Conservation (phyloP, 139 green algal species). For the Parachlorella kessleri region DNA sequence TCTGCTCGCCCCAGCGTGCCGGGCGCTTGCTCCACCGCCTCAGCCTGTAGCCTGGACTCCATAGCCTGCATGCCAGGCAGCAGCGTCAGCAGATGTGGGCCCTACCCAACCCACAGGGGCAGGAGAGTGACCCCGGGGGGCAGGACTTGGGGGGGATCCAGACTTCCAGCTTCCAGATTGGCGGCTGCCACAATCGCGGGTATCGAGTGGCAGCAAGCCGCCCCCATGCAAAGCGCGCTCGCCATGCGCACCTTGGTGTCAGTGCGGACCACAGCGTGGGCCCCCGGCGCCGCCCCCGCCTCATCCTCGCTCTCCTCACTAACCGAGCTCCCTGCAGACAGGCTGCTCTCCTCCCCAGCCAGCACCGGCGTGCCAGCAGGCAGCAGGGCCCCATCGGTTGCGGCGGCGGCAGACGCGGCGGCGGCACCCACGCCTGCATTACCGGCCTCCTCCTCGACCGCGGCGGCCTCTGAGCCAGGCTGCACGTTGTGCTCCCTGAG, state of each 20-base stretch:
- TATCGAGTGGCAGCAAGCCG: too few species aligned
- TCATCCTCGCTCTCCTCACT: too few species aligned
- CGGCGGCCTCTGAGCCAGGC: constrained; percentile 36
- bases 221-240: too few species aligned
- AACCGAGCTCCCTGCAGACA: too few species aligned
- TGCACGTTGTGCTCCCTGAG: constrained; percentile 45
- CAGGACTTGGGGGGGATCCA: background rate
- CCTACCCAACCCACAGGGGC: too few species aligned
- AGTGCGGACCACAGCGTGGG: background rate
- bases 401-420: background rate
- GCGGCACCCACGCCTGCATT: background rate
- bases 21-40: constrained; percentile 10
- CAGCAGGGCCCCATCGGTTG: too few species aligned
- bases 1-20: background rate
- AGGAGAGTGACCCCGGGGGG: too few species aligned
- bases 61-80: background rate
- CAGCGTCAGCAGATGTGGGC: too few species aligned
- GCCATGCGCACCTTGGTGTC: background rate
- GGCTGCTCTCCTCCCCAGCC: background rate
- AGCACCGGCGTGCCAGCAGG: too few species aligned
- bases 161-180: background rate
- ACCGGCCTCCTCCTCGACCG: constrained; percentile 24
- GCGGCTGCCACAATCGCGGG: background rate
- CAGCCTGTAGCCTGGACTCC: background rate
- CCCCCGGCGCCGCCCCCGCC: too few species aligned